Base-by-base conservation (phyloP, 768 basidiomycete species). In the Naganishia friedmannii region DNA sequence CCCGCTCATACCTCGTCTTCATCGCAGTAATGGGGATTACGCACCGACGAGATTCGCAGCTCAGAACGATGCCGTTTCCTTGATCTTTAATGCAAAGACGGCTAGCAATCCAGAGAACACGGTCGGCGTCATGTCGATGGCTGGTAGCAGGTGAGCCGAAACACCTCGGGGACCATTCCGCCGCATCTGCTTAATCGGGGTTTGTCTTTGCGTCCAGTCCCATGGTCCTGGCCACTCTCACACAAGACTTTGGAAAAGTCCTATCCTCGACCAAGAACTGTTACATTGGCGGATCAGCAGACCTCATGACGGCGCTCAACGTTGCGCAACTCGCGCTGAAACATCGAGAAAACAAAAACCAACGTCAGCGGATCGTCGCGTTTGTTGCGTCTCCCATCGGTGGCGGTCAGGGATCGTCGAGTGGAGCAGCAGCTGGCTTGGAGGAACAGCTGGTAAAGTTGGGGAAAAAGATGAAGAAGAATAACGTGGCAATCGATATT, bases 381-480 rank as follows among this genome's bases (percentile, higher is more conserved):
- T 96, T 98, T 74, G 89, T 93, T 66, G 93, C 88, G 19, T 94
- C 92, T 3, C 96, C 96, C 1, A 32, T 67, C 28, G 28, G 31
- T 42, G 42, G 9, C 42, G 42, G 42, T 17, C 42, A 8, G 15
- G 15, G 42, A 13, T 42, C 32, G 39, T 46, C 69, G 1, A 46
- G 37, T 23, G 23, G 54, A 26, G 26, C 28, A 5, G 53, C 70
- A 6, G 23, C 26, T n/a, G n/a, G n/a, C 19, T 37, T 46, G 70
- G 90, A 92, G 78, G 88, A 89, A 74, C 84, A 85, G 31, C 88
- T 94, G 86, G 84, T 90, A 74, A 89, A 88, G 79, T 86, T 99
- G 42, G 96, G 94, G 12, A 96, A 94, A 85, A 96, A 93, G 82
- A 85, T 99, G 72, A 97, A 97, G 86, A 99, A 99, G 88, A 98